Percentiles rank a stretch among this genome's conserved stretches.
phyloP scores from a whole-genome alignment of 2,329 filamentous ascomycete species.

The Leptographium wingfieldii region DNA sequence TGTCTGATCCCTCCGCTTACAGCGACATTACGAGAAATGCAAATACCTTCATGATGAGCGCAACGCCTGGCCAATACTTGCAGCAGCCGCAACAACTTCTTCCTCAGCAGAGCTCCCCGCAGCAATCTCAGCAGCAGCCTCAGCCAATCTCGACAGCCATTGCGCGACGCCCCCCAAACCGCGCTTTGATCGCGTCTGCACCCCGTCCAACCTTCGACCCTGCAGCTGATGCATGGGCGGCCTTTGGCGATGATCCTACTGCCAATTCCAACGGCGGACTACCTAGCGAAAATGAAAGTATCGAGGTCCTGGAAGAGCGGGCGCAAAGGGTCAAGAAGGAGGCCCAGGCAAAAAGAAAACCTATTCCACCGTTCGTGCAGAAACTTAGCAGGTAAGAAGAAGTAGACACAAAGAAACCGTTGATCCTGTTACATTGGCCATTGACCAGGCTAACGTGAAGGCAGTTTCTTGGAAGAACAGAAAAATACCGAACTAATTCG shows the following conservation, averaged over 20 bases:
- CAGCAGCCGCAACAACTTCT: conserved; percentile 8
- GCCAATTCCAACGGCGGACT: conserved; percentile 10
- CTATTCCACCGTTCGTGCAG: conserved; percentile 95
- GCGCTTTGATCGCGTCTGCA: conserved; percentile 33
- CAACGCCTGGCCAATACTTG: conserved; percentile 19
- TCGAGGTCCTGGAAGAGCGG: conserved; percentile 67
- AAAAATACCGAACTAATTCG: conserved; percentile 92
- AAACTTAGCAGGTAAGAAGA: conserved; percentile 74
- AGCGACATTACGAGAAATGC: conserved; percentile 22
- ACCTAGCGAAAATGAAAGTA: conserved; percentile 49
- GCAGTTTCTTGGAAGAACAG: conserved; percentile 80
- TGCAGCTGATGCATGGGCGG: conserved; percentile 26
- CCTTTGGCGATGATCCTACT: conserved; percentile 27
- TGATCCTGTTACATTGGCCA: not conserved
- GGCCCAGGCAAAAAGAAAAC: conserved; percentile 78
- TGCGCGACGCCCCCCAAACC: conserved; percentile 39
- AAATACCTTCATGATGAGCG: conserved; percentile 27
- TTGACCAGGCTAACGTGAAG: conserved; percentile 11
- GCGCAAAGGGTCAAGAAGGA: conserved; percentile 77
- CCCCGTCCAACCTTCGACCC: conserved; percentile 25
- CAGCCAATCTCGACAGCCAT: conserved; percentile 31
- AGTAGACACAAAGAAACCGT: too few relatives aligned
- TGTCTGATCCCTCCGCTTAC: conserved; percentile 24
- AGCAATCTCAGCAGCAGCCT: conserved; percentile 10
- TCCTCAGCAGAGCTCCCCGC: conserved; percentile 17